Evolutionary conservation across 2,329 filamentous ascomycete species (phyloP).

Genomic region (Calonectria pteridis): DNA sequence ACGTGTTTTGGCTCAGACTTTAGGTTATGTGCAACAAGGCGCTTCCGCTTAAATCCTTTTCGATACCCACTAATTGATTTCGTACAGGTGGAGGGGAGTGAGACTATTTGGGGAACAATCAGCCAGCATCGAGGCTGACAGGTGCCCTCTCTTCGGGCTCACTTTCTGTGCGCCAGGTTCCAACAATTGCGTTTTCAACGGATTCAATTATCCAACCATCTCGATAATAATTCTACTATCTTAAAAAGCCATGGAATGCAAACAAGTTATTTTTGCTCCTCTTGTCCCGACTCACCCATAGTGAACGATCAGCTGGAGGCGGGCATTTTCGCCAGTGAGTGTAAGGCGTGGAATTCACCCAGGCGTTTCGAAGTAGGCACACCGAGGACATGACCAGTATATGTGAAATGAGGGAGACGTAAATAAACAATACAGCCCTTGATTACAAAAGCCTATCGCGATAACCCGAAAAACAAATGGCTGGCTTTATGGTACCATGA

Average conservation of each 20-base stretch:
- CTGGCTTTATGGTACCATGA: not conserved
- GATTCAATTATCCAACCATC: not conserved
- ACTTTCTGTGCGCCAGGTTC: not conserved
- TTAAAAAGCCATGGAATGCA: not conserved
- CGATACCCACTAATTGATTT: not conserved
- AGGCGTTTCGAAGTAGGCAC: not conserved
- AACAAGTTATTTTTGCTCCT: not conserved
- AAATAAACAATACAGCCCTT: not conserved
- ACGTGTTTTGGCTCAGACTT: not conserved
- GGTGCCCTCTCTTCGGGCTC: not conserved
- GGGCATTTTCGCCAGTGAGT: not conserved
- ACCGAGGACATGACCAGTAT: not conserved
- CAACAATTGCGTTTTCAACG: not conserved
- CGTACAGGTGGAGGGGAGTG: not conserved
- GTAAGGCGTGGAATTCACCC: not conserved
- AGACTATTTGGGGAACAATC: not conserved
- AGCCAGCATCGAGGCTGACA: not conserved
- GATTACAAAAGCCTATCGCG: not conserved
- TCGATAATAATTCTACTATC: not conserved
- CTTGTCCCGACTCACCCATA: not conserved
- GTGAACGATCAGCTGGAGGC: no score
- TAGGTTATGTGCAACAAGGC: not conserved
- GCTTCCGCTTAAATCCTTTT: not conserved
- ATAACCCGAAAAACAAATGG: not conserved
- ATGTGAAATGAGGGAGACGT: not conserved